Evolutionary conservation across 371 early-diverging fungal species (phyloP).

Genomic region (Mortierella sp.): DNA sequence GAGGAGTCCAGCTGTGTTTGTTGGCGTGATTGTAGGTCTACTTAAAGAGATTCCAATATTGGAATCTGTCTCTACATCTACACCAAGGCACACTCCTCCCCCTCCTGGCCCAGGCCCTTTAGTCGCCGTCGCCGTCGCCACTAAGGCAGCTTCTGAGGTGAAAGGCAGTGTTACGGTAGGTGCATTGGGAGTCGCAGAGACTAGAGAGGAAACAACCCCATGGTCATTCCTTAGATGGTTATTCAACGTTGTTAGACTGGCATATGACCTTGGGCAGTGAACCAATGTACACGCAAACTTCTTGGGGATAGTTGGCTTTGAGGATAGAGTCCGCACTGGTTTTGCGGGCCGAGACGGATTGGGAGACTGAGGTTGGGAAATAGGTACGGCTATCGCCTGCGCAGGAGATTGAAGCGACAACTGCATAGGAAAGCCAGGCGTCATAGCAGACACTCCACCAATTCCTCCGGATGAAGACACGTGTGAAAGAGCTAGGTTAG

Average conservation of each 20-base stretch:
- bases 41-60: too few relatives aligned
- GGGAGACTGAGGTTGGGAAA: neutral
- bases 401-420: too few relatives aligned
- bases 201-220: conserved; percentile 8
- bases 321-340: conserved; percentile 5
- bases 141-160: neutral
- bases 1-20: too few relatives aligned
- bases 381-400: too few relatives aligned
- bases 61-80: too few relatives aligned
- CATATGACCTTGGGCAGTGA: conserved; percentile 31
- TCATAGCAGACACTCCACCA: too few relatives aligned
- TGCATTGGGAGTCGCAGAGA: neutral
- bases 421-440: too few relatives aligned
- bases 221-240: conserved; percentile 44
- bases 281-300: conserved; percentile 19
- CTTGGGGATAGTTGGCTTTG: conserved; percentile 14
- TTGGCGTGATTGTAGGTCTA: too few relatives aligned
- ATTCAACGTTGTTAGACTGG: conserved; percentile 18
- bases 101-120: too few relatives aligned
- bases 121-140: neutral
- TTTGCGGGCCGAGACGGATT: neutral
- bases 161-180: neutral
- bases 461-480: neutral
- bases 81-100: too few relatives aligned
- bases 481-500: neutral